Percentiles rank a stretch among this genome's conserved stretches.
These are phyloP conservation scores for Neurospora cerealis DNA, from an alignment of 495 filamentous ascomycete genomes.

Conservation along the genomic window DNA sequence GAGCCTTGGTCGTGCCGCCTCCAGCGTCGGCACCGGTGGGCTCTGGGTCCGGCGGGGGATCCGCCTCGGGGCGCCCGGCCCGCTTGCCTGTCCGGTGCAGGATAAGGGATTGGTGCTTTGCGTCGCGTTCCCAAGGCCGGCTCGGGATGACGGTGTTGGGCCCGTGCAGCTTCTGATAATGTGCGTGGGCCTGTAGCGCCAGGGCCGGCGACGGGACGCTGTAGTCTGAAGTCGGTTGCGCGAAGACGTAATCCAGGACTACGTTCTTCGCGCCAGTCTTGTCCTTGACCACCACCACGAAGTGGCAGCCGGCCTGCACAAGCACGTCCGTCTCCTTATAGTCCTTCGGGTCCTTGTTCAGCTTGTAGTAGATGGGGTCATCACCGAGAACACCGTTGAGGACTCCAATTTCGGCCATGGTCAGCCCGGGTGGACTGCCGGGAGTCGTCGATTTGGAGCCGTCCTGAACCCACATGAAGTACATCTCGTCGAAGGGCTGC, in stretches of 20 bases:
- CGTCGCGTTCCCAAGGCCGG: background rate
- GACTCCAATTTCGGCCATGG: no score
- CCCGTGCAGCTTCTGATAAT: no score
- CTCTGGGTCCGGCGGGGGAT: background rate
- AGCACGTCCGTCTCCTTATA: background rate
- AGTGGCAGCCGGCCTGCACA: background rate
- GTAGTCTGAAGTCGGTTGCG: background rate
- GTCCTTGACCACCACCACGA: background rate
- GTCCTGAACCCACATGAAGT: conserved; percentile 12
- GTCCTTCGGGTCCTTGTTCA: background rate
- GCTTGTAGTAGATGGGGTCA: background rate
- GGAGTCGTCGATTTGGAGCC: background rate
- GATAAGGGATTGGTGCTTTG: background rate
- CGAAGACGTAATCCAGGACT: conserved; percentile 24
- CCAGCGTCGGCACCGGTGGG: background rate
- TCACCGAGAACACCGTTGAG: no score
- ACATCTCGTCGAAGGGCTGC: conserved; percentile 32
- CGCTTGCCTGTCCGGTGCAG: no score
- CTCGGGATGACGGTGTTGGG: no score
- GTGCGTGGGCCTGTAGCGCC: no score
- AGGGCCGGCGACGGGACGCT: no score
- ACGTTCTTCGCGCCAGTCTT: background rate
- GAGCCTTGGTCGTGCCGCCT: background rate
- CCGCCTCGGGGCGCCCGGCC: no score
- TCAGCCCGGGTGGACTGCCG: no score